These are phyloP conservation scores for Plasmodium cynomolgi DNA, from an alignment of 169 alveolate species.

Conservation along the genomic window DNA sequence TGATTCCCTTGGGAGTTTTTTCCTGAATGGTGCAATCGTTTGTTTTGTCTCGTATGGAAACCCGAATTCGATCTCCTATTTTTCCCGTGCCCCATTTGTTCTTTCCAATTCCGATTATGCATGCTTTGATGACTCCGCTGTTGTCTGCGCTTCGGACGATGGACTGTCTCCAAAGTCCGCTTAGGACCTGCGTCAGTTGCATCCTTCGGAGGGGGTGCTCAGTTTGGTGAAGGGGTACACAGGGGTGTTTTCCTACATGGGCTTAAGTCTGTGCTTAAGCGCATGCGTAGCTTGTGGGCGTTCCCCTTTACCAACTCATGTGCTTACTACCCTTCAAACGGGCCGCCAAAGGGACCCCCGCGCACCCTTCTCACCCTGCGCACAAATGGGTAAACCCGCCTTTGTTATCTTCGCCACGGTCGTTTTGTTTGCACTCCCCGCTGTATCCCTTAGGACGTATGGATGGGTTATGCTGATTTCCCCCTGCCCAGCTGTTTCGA, in stretches of 20 bases:
- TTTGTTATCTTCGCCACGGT: background rate
- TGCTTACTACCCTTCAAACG: background rate
- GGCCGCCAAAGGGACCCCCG: too few relatives aligned
- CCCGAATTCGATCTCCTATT: slow-evolving; percentile 86
- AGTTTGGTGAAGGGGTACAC: background rate
- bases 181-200: slow-evolving; percentile 42
- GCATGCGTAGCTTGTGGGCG: background rate
- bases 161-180: slow-evolving; percentile 85
- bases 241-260: background rate
- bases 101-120: slow-evolving; percentile 85
- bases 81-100: slow-evolving; percentile 87
- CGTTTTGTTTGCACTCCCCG: background rate
- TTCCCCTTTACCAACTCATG: background rate
- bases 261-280: background rate
- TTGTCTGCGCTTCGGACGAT: slow-evolving; percentile 85
- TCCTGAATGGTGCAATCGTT: slow-evolving; percentile 77
- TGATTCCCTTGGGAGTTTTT: slow-evolving; percentile 85
- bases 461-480: background rate
- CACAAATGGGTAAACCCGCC: background rate
- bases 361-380: background rate
- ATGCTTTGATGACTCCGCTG: slow-evolving; percentile 86
- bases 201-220: background rate
- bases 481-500: background rate
- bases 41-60: slow-evolving; percentile 85
- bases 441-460: background rate